Percentiles rank a stretch among this genome's conserved stretches.
These are phyloP conservation scores for Isabelozyma pseudorhagii DNA, from an alignment of 805 yeast species.

Conservation along the genomic window DNA sequence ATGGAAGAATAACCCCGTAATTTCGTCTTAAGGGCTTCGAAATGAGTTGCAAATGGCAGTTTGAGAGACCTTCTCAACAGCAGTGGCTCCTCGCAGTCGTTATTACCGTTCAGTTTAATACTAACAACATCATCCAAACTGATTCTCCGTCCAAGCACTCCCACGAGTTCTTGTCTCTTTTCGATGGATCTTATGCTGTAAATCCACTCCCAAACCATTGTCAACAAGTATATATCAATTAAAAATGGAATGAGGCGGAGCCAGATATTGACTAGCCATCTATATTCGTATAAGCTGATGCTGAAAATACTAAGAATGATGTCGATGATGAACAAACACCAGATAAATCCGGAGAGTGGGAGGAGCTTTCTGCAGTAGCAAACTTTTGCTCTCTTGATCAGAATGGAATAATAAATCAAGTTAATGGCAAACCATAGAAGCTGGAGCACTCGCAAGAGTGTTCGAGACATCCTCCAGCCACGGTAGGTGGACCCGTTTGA, in stretches of 20 bases:
- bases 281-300: constrained; percentile 20
- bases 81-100: background rate
- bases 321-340: constrained; percentile 40
- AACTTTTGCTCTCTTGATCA: constrained; percentile 34
- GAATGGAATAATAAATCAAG: constrained; percentile 35
- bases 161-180: constrained; percentile 47
- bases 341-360: constrained; percentile 47
- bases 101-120: background rate
- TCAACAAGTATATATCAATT: constrained; percentile 47
- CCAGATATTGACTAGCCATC: constrained; percentile 49
- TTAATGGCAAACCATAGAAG: constrained; percentile 28
- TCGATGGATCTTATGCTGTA: constrained; percentile 51
- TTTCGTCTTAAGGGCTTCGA: too few relatives aligned
- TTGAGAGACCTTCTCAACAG: background rate
- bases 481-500: background rate
- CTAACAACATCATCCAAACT: constrained; percentile 42
- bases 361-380: constrained; percentile 45
- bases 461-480: constrained; percentile 24
- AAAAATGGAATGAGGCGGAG: constrained; percentile 40
- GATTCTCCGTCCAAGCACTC: constrained; percentile 60
- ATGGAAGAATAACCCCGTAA: too few relatives aligned
- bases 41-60: too few relatives aligned
- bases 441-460: constrained; percentile 23
- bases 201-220: constrained; percentile 67
- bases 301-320: constrained; percentile 22